These are phyloP conservation scores for Pisolithus sp. DNA, from an alignment of 768 basidiomycete genomes.

Conservation along the genomic window DNA sequence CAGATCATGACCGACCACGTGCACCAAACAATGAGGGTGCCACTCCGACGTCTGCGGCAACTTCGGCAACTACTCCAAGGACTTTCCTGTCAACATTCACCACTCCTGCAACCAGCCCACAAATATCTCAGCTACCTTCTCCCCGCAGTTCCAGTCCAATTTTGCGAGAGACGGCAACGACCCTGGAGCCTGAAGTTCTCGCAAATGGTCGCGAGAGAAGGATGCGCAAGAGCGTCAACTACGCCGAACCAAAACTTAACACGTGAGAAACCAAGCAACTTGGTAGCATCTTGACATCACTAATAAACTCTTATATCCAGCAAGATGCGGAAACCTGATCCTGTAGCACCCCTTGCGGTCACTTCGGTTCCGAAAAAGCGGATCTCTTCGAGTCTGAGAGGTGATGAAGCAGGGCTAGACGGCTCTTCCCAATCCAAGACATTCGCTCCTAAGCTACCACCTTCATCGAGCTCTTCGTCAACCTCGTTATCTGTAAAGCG, in stretches of 20 bases:
- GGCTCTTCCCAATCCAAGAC: constrained; percentile 28
- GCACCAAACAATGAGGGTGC: constrained; percentile 32
- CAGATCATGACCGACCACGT: constrained; percentile 32
- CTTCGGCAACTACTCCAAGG: constrained; percentile 30
- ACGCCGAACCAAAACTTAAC: constrained; percentile 83
- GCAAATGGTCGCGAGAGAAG: constrained; percentile 43
- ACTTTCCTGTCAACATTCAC: constrained; percentile 38
- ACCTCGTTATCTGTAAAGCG: constrained; percentile 32
- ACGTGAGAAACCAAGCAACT: constrained; percentile 43
- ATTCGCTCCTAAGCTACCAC: constrained; percentile 31
- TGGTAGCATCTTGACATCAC: constrained; percentile 1
- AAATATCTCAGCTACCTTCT: constrained; percentile 38
- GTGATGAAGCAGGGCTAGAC: constrained; percentile 36
- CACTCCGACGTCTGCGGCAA: constrained; percentile 29
- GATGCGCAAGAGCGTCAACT: constrained; percentile 75
- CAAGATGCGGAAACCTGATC: constrained; percentile 86
- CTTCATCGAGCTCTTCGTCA: constrained; percentile 27
- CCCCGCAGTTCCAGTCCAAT: constrained; percentile 46
- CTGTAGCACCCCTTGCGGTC: constrained; percentile 32
- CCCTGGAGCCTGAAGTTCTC: constrained; percentile 27
- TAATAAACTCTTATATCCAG: constrained; percentile 31
- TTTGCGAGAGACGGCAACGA: constrained; percentile 30
- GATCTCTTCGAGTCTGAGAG: constrained; percentile 26
- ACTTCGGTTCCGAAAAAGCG: constrained; percentile 39
- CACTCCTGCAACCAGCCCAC: constrained; percentile 31